These are phyloP conservation scores for Westerdykella aurantiaca DNA, from an alignment of 2,329 filamentous ascomycete genomes.

Conservation along the genomic window DNA sequence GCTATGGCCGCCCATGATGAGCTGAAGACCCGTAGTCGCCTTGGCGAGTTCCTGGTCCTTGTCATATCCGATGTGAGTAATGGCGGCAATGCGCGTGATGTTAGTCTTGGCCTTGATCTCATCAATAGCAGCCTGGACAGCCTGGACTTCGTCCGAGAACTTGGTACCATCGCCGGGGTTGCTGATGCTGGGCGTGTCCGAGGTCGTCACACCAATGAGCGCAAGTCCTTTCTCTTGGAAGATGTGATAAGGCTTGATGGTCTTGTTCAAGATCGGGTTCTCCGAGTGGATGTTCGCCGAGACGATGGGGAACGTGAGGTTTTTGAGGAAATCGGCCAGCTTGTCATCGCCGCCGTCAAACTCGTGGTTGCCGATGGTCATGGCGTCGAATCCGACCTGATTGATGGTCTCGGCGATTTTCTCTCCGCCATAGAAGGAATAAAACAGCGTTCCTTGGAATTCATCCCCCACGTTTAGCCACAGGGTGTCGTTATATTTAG, in stretches of 20 bases:
- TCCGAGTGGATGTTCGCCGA: constrained; percentile 59
- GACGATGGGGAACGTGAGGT: constrained; percentile 60
- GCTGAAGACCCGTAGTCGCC: constrained; percentile 57
- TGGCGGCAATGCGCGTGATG: constrained; percentile 59
- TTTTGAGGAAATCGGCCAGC: constrained; percentile 56
- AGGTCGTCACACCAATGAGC: constrained; percentile 59
- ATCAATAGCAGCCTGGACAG: constrained; percentile 58
- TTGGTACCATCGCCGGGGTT: constrained; percentile 53
- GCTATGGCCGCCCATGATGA: constrained; percentile 61
- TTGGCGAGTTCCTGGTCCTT: constrained; percentile 57
- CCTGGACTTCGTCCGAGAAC: constrained; percentile 53
- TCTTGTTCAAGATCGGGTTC: constrained; percentile 54
- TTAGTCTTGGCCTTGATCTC: constrained; percentile 57
- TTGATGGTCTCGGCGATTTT: constrained; percentile 64
- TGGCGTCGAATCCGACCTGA: constrained; percentile 59
- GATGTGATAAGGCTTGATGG: constrained; percentile 60
- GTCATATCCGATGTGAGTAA: constrained; percentile 63
- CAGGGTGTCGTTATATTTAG: constrained; percentile 55
- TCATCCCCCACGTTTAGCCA: constrained; percentile 64
- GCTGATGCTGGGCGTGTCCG: constrained; percentile 54
- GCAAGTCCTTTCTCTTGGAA: constrained; percentile 57
- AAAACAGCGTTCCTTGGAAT: constrained; percentile 64
- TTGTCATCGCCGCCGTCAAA: constrained; percentile 60
- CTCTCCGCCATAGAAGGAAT: constrained; percentile 60
- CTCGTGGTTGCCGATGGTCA: constrained; percentile 64